Evolutionary conservation across 2,329 filamentous ascomycete species (phyloP).

Genomic region (Aspergillus pseudoglaucus): DNA sequence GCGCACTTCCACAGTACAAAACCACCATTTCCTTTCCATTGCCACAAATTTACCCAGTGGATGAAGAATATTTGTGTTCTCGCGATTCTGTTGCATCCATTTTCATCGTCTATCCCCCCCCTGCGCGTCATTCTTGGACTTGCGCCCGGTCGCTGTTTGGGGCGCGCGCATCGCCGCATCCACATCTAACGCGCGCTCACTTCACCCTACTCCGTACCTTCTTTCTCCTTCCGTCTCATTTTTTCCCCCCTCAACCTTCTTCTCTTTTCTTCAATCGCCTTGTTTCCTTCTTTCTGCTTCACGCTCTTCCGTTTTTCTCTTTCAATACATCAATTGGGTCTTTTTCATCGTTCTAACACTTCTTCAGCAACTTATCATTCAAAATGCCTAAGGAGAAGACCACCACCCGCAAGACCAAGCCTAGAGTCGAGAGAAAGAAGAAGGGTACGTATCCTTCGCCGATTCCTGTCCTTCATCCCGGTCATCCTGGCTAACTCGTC

Average conservation of each 20-base stretch:
- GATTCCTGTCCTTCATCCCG: conserved; percentile 2
- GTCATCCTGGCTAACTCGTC: conserved; percentile 10
- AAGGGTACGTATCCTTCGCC: conserved; percentile 50
- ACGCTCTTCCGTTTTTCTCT: not conserved
- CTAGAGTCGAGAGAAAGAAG: conserved; percentile 61
- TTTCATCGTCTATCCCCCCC: not conserved
- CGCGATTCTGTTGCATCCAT: conserved; percentile 6
- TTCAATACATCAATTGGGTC: not conserved
- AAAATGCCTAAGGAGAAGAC: conserved; percentile 65
- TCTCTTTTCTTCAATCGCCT: conserved; percentile 5
- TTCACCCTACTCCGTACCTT: conserved; percentile 2
- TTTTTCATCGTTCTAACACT: conserved; percentile 6
- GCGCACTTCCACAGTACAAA: conserved; percentile 13
- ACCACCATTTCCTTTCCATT: conserved; percentile 3
- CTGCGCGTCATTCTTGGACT: conserved; percentile 8
- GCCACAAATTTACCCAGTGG: not conserved
- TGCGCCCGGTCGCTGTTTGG: conserved; percentile 16
- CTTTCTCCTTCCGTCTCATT: conserved; percentile 8
- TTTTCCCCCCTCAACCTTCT: not conserved
- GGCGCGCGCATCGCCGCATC: conserved; percentile 12
- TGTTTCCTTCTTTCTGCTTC: conserved; percentile 2
- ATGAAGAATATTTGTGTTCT: conserved; percentile 4
- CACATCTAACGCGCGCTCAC: conserved; percentile 5
- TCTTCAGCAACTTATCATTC: conserved; percentile 12
- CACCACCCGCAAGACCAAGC: conserved; percentile 57